phyloP scores from a whole-genome alignment of 768 basidiomycete genomes.

The Sistotremastrum niveocremeum region DNA sequence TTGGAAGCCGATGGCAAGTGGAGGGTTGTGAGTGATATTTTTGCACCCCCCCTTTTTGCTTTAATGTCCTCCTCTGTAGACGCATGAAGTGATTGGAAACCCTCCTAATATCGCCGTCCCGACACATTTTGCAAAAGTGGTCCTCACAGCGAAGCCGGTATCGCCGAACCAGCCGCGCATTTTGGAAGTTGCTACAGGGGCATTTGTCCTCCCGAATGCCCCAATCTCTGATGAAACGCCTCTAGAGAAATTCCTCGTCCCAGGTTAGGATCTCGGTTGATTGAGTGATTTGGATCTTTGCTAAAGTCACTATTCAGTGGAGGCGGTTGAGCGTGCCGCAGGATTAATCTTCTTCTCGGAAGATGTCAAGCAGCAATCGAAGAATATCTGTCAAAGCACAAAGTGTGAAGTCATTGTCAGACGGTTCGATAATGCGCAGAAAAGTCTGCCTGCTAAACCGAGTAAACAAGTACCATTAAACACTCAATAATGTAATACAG shows the following conservation, averaged over 20 bases:
- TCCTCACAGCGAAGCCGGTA: slow-evolving; percentile 61
- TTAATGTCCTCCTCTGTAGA: slow-evolving; percentile 28
- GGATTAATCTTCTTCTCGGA: slow-evolving; percentile 83
- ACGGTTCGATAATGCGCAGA: slow-evolving; percentile 83
- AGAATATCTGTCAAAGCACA: slow-evolving; percentile 78
- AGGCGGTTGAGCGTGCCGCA: slow-evolving; percentile 81
- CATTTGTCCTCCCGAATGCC: slow-evolving; percentile 95
- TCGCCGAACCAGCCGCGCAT: slow-evolving; percentile 60
- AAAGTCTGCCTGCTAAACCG: slow-evolving; percentile 24
- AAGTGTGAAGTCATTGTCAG: slow-evolving; percentile 83
- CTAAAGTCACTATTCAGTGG: slow-evolving; percentile 38
- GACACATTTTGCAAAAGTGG: slow-evolving; percentile 96
- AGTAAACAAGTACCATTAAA: not conserved
- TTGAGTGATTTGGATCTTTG: not conserved
- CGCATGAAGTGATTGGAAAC: slow-evolving; percentile 87
- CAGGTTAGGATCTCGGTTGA: slow-evolving; percentile 37
- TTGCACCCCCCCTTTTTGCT: slow-evolving; percentile 1
- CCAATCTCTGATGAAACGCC: slow-evolving; percentile 75
- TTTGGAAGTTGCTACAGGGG: slow-evolving; percentile 73
- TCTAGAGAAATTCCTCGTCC: slow-evolving; percentile 68
- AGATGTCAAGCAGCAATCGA: slow-evolving; percentile 55
- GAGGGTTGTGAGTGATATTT: slow-evolving; percentile 60
- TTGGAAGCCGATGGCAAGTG: slow-evolving; percentile 84
- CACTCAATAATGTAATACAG: slow-evolving; percentile 3
- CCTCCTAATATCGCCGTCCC: slow-evolving; percentile 88